phyloP scores from a whole-genome alignment of 257 asterid species.

The Salvia miltiorrhiza region DNA sequence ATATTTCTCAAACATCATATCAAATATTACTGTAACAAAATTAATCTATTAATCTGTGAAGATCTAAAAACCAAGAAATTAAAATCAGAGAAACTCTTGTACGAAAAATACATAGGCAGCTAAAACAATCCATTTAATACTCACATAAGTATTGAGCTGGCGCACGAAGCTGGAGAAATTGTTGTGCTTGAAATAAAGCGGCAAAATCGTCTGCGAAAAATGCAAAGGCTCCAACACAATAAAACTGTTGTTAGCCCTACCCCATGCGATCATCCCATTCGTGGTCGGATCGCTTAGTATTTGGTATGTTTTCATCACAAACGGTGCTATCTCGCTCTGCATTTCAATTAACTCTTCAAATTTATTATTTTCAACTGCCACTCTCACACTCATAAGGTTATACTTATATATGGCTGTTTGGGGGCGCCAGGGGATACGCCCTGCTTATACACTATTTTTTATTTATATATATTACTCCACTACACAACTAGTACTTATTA shows the following conservation, averaged over 20 bases:
- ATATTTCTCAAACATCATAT: background rate
- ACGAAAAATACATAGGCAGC: no score
- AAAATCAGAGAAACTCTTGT: background rate
- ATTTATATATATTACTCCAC: no score
- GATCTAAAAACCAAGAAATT: background rate
- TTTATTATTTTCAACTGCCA: no score
- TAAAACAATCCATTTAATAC: no score
- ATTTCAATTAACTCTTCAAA: slow-evolving; percentile 19
- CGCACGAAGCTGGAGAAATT: slow-evolving; percentile 95
- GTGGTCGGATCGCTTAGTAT: slow-evolving; percentile 69
- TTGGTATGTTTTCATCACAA: slow-evolving; percentile 79
- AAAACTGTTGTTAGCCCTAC: slow-evolving; percentile 56
- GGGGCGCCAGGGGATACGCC: no score
- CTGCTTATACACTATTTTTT: no score
- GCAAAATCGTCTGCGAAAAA: slow-evolving; percentile 63
- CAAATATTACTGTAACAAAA: background rate
- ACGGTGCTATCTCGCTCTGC: slow-evolving; percentile 52
- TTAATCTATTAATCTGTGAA: no score
- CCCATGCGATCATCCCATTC: slow-evolving; percentile 56
- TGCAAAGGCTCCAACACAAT: slow-evolving; percentile 62
- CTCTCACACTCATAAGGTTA: no score
- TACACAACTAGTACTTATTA: no score
- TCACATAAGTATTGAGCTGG: slow-evolving; percentile 87
- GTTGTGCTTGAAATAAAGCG: slow-evolving; percentile 73
- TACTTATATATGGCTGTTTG: no score